phyloP scores from a whole-genome alignment of 2,329 filamentous ascomycete species.

The Colletotrichum lentis region DNA sequence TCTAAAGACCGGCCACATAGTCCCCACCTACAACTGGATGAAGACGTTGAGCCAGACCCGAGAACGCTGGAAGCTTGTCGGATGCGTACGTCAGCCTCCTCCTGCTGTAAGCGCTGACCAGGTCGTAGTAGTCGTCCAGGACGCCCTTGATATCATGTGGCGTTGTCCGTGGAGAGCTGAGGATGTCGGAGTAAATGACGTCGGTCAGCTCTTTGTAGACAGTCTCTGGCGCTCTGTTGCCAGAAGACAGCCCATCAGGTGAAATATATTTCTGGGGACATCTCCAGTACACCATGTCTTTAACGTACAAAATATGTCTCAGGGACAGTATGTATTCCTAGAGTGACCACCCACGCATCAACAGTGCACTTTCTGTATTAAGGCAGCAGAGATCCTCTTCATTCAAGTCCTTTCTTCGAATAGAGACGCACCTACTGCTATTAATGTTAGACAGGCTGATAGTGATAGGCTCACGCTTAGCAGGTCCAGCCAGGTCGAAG shows the following conservation, averaged over 20 bases:
- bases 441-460: too few relatives aligned
- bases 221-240: conserved; percentile 5
- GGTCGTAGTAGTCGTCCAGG: neutral
- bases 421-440: neutral
- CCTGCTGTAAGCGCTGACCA: neutral
- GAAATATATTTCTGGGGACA: conserved; percentile 10
- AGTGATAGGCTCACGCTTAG: too few relatives aligned
- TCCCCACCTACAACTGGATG: neutral
- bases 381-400: neutral
- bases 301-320: conserved; percentile 2
- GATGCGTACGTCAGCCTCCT: neutral
- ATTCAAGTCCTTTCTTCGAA: neutral
- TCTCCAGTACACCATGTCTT: conserved; percentile 14
- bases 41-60: neutral
- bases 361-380: neutral
- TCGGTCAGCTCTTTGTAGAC: neutral
- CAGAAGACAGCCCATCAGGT: neutral
- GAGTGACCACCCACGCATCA: conserved; percentile 4
- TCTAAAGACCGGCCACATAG: conserved; percentile 4
- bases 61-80: conserved; percentile 9
- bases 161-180: neutral
- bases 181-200: neutral
- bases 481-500: too few relatives aligned
- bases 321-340: conserved; percentile 24
- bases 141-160: neutral